phyloP scores from a whole-genome alignment of 106 monocot species.

The Ottelia alismoides region DNA sequence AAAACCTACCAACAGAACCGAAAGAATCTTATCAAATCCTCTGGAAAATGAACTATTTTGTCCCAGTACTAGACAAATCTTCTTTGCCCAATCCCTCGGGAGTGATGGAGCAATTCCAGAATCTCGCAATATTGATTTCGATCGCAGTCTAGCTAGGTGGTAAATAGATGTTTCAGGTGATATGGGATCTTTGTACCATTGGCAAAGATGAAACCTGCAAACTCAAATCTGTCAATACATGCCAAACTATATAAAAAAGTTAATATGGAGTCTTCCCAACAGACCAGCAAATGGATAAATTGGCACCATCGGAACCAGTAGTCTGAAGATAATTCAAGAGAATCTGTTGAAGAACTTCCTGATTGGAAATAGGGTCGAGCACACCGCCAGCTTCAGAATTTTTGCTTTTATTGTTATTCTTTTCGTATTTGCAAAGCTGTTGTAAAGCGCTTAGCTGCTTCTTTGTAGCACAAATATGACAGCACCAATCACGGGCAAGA shows the following conservation, averaged over 20 bases:
- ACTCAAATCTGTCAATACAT: background rate
- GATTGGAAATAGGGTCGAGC: constrained; percentile 11
- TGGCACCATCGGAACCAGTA: constrained; percentile 45
- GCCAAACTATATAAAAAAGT: no score
- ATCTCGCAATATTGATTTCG: constrained; percentile 70
- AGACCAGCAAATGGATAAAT: constrained; percentile 80
- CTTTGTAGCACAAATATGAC: constrained; percentile 71
- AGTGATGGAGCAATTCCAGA: constrained; percentile 30
- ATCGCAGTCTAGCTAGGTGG: constrained; percentile 70
- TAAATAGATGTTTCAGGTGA: constrained; percentile 51
- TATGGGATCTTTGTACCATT: constrained; percentile 79
- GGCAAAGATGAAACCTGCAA: constrained; percentile 88
- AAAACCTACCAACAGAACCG: constrained; percentile 67
- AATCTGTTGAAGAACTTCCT: constrained; percentile 81
- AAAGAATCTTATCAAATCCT: constrained; percentile 93
- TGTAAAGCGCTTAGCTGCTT: constrained; percentile 55
- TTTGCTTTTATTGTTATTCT: constrained; percentile 28
- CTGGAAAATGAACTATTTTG: constrained; percentile 90
- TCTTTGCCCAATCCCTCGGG: constrained; percentile 73
- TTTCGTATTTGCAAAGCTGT: constrained; percentile 47
- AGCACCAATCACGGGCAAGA: constrained; percentile 57
- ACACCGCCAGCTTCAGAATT: constrained; percentile 8
- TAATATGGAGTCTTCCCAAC: background rate
- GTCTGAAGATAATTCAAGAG: constrained; percentile 78
- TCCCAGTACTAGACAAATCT: constrained; percentile 65